Percentiles rank a stretch among this genome's conserved stretches.
These are phyloP conservation scores for Adiantum capillusveneris DNA, from an alignment of 75 land plant genomes.

Conservation along the genomic window DNA sequence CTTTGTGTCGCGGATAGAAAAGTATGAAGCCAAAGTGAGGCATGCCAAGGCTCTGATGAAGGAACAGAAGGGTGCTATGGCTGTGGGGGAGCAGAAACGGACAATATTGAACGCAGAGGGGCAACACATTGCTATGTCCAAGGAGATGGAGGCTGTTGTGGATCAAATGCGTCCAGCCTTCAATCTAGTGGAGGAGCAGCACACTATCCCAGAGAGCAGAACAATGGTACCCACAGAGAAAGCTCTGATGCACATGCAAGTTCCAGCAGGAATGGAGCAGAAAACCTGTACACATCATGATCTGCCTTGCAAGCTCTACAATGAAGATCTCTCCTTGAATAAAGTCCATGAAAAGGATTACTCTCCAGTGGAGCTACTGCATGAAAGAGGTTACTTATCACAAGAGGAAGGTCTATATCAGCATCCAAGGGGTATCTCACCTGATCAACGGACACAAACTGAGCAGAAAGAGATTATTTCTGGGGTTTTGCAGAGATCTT, in stretches of 20 bases:
- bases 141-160: neutral
- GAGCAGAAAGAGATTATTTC: constrained; percentile 1
- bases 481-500: no score
- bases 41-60: neutral
- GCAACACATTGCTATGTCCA: neutral
- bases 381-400: no score
- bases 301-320: no score
- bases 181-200: neutral
- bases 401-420: no score
- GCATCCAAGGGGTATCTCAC: no score
- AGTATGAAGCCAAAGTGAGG: constrained; percentile 8
- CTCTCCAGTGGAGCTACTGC: no score
- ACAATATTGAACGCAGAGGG: neutral
- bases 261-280: no score
- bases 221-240: neutral
- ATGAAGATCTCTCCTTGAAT: no score
- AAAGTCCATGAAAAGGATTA: no score
- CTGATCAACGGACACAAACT: no score
- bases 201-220: neutral
- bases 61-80: neutral
- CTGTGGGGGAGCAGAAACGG: neutral
- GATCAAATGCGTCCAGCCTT: neutral
- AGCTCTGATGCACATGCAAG: neutral
- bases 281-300: no score
- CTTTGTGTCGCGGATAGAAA: constrained; percentile 2